Percentiles rank a stretch among this genome's conserved stretches.
These are phyloP conservation scores for Cutaneotrichosporon dermatis DNA, from an alignment of 1,284 basidiomycete genomes.

Conservation along the genomic window DNA sequence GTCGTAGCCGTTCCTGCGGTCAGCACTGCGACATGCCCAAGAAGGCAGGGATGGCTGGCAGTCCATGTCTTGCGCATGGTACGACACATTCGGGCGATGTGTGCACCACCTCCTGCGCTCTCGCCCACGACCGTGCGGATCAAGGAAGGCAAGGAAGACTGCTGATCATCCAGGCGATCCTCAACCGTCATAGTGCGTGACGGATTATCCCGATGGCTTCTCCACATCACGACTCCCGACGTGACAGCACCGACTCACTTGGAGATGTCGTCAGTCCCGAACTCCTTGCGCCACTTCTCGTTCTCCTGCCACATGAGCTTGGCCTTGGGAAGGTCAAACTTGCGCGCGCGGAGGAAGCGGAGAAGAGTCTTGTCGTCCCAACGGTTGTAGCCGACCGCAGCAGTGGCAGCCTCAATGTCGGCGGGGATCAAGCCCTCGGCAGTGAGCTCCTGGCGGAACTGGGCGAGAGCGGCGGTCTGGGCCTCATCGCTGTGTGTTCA, in stretches of 20 bases:
- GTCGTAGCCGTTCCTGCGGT: constrained; percentile 66
- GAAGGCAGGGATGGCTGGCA: too few relatives aligned
- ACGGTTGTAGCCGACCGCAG: constrained; percentile 54
- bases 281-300: constrained; percentile 88
- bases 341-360: constrained; percentile 86
- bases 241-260: constrained; percentile 54
- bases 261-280: constrained; percentile 80
- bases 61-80: too few relatives aligned
- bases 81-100: too few relatives aligned
- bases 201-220: too few relatives aligned
- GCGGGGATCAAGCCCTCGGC: constrained; percentile 39
- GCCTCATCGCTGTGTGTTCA: constrained; percentile 48
- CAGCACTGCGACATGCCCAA: too few relatives aligned
- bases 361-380: constrained; percentile 78
- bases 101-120: too few relatives aligned
- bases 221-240: background rate
- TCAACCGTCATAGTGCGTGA: too few relatives aligned
- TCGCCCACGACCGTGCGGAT: too few relatives aligned
- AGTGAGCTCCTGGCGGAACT: constrained; percentile 63
- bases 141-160: too few relatives aligned
- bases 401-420: constrained; percentile 36
- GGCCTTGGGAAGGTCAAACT: constrained; percentile 77
- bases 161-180: too few relatives aligned
- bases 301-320: constrained; percentile 78
- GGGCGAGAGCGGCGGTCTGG: constrained; percentile 68